Evolutionary conservation across 768 basidiomycete genomes (phyloP), one percentile per base, ranked within the genome.

Genomic region (Cubamyces sp.): DNA sequence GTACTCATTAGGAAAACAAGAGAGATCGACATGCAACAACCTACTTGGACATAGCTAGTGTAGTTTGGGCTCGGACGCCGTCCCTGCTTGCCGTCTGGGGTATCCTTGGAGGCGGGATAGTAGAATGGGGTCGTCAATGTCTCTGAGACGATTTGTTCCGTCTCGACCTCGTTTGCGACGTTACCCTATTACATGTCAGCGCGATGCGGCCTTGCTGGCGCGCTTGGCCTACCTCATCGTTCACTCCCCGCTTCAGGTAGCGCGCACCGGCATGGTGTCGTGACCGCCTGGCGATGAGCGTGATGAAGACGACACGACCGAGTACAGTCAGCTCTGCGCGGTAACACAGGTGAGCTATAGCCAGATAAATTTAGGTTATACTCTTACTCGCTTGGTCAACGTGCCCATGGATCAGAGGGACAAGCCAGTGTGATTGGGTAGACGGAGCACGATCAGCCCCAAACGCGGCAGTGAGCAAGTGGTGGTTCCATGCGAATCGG

Each of bases 151-250:
- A 99, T 96, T 70, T 99, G 97, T 73, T 99, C 97, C 0, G 95
- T 97, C 76, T 99, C 97, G 1, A 99, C 97, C 74, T 98, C 97
- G 71, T 99, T 99, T 3, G 96, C 96, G 11, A 98, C 96, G 71
- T 96, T 94, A 3, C 97, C 97, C 94, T 97, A 52, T 7, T 3
- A 18, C 25, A 15, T 14, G 6, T 59, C 18, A 52, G 39, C 25
- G 12, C 25, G 41, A 6, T 18, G 18, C 0, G 5, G 47, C 18
- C 11, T 9, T 7, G 8, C 5, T 16, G 23, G 18, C 2, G 19
- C 46, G 15, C 15, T 49, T 47, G 23, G 60, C 74, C 26, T 49
- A 94, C 95, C 81, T 96, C 87, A 64, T 94, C 91, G 67, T 97
- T 98, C 23, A 94, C 93, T 3, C 97, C 97, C 57, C 97, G 85